These are phyloP conservation scores for Lichtheimia ornata DNA, from an alignment of 371 early-diverging fungal species.

Conservation along the genomic window DNA sequence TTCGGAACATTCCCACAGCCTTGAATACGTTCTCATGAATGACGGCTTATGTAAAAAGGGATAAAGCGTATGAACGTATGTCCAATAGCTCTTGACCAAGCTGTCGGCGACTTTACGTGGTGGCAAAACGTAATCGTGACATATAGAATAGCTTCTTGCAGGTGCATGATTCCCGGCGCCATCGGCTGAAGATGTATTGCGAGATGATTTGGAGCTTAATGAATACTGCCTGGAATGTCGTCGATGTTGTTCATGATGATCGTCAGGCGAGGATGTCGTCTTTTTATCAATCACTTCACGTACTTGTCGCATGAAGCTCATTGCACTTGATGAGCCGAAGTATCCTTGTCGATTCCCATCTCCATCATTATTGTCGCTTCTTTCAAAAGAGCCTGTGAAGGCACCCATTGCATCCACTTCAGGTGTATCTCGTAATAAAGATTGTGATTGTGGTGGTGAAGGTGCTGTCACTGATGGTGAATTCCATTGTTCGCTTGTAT, in stretches of 20 bases:
- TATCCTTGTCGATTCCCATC: slow-evolving; percentile 20
- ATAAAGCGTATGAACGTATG: slow-evolving; percentile 26
- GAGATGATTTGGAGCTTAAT: slow-evolving; percentile 11
- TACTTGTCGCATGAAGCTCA: slow-evolving; percentile 26
- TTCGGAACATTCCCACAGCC: slow-evolving; percentile 20
- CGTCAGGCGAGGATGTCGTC: slow-evolving; percentile 19
- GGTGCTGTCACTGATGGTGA: neutral
- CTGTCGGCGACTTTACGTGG: slow-evolving; percentile 29
- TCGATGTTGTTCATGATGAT: neutral
- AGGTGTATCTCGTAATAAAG: neutral
- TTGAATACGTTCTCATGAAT: slow-evolving; percentile 24
- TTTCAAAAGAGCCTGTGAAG: slow-evolving; percentile 15
- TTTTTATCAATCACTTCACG: slow-evolving; percentile 28
- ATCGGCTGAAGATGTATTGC: slow-evolving; percentile 3
- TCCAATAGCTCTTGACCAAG: slow-evolving; percentile 23
- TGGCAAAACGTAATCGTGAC: slow-evolving; percentile 23
- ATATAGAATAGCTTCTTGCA: slow-evolving; percentile 4
- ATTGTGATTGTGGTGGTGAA: neutral
- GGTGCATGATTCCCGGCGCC: neutral
- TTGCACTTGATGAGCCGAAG: slow-evolving; percentile 30
- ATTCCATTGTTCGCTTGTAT: neutral
- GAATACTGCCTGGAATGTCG: slow-evolving; percentile 8
- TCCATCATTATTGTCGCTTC: slow-evolving; percentile 6
- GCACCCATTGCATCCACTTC: slow-evolving; percentile 31
- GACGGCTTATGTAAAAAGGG: slow-evolving; percentile 28